Conservation (phyloP, 805 yeast genomes). For the Monosporozyma unispora region DNA sequence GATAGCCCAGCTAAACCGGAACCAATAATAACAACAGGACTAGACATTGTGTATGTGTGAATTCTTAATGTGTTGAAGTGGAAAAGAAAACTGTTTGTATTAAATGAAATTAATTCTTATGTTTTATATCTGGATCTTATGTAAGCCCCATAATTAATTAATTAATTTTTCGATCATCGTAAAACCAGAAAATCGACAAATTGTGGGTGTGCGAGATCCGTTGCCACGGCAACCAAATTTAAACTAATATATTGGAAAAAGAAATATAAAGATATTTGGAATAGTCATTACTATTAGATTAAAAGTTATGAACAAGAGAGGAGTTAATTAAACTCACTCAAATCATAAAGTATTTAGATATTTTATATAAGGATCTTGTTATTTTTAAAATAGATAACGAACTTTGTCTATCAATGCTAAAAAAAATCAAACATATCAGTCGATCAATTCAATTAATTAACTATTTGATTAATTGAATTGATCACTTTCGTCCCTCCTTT, state of each 20-base stretch:
- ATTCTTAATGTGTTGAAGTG: no score
- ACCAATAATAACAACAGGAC: slow-evolving; percentile 40
- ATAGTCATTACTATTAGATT: slow-evolving; percentile 1
- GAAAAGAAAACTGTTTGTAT: no score
- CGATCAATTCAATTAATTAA: slow-evolving; percentile 9
- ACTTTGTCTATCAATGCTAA: slow-evolving; percentile 14
- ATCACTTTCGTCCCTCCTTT: slow-evolving; percentile 29
- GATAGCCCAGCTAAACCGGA: slow-evolving; percentile 51
- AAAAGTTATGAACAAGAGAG: background rate
- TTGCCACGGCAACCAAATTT: background rate
- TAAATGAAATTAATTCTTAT: no score
- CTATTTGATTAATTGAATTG: background rate
- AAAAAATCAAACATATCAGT: slow-evolving; percentile 29
- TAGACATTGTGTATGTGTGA: background rate
- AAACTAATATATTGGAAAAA: background rate
- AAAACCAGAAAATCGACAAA: background rate
- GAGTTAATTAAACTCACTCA: background rate
- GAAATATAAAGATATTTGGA: background rate
- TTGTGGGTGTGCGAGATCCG: background rate
- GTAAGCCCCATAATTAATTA: background rate
- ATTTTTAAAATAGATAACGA: background rate
- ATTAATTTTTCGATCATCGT: background rate
- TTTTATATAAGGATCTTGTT: background rate
- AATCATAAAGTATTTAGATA: background rate
- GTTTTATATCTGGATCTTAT: no score